Conservation (phyloP, 2,329 filamentous ascomycete genomes). For the Xylariaceae sp. region DNA sequence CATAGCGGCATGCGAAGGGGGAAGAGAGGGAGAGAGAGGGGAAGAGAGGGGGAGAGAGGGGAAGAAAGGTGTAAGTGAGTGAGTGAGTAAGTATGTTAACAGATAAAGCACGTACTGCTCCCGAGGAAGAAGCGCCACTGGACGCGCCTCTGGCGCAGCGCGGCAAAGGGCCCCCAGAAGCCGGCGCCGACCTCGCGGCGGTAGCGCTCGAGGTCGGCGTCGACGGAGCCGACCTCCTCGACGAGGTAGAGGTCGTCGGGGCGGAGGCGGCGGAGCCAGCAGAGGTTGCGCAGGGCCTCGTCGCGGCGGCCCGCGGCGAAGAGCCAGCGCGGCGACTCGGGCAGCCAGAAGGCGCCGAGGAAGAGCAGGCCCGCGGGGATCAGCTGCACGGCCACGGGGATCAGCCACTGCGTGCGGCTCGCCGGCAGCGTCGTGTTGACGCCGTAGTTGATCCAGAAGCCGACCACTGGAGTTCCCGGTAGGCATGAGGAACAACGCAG, state of each 20-base stretch:
- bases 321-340: constrained; percentile 63
- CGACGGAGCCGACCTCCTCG: constrained; percentile 65
- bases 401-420: constrained; percentile 50
- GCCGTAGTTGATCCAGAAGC: constrained; percentile 61
- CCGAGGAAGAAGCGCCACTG: constrained; percentile 68
- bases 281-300: constrained; percentile 49
- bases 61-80: no score
- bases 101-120: constrained; percentile 28
- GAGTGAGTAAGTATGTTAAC: no score
- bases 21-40: no score
- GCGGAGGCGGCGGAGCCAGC: constrained; percentile 56
- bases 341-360: constrained; percentile 50
- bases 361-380: constrained; percentile 59
- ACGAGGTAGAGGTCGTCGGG: constrained; percentile 57
- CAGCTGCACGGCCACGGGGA: constrained; percentile 60
- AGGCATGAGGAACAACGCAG: no score
- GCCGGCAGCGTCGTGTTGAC: constrained; percentile 43
- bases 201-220: constrained; percentile 61
- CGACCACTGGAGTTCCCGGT: no score
- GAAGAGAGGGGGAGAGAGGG: no score
- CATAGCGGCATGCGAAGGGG: no score
- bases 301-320: constrained; percentile 55
- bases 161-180: constrained; percentile 66
- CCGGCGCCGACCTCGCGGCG: constrained; percentile 56
- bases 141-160: constrained; percentile 47